Evolutionary conservation across 78 protist species (phyloP), one percentile per base, ranked within the genome.

Genomic region (Thecamonas trahens): DNA sequence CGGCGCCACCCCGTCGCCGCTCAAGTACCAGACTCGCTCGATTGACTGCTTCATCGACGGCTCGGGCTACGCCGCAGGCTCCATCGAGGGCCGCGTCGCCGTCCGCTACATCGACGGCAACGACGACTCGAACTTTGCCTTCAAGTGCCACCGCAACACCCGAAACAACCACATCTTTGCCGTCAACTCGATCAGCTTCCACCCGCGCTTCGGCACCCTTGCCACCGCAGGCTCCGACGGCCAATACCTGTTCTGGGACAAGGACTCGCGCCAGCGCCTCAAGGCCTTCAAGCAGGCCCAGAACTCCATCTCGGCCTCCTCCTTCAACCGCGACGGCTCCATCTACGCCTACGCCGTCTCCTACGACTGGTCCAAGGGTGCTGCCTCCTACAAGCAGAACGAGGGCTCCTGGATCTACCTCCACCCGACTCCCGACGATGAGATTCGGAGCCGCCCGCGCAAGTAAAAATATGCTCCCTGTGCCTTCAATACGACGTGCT

Each of bases 151-250:
- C 81, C 65, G 94, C 39, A 89, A 74, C 38, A 65, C 72, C 67
- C 8, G 58, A 35, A 67, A 72, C 61, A 44, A 49, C 26, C 55
- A 69, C 44, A 81, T 89, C 45, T 85, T 80, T 42, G 57, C 88
- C 6, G 91, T 92, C 32, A 91, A 91, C 65, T 39, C 50, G 55
- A 86, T 92, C 64, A 28, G 77, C 60, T 84, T 86, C 62, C 88
- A 89, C 47, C 84, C 82, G 4, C 68, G 61, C 42, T 83, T 57
- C 60, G 93, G 94, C 24, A 92, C 95, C 17, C 85, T 92, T 44
- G 81, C 94, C 31, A 92, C 97, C 15, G 77, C 79, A 15, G 97
- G 97, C 47, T 65, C 91, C 28, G 96, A 91, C 70, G 96, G 96
- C 38, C 53, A 61, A 28, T 77, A 77, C 31, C 83, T 64, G 70